A percentile compares a stretch with the other conserved stretches of the same genome.
phyloP scores from a whole-genome alignment of 176 grass and related monocot genomes.

The Carex cristatella region DNA sequence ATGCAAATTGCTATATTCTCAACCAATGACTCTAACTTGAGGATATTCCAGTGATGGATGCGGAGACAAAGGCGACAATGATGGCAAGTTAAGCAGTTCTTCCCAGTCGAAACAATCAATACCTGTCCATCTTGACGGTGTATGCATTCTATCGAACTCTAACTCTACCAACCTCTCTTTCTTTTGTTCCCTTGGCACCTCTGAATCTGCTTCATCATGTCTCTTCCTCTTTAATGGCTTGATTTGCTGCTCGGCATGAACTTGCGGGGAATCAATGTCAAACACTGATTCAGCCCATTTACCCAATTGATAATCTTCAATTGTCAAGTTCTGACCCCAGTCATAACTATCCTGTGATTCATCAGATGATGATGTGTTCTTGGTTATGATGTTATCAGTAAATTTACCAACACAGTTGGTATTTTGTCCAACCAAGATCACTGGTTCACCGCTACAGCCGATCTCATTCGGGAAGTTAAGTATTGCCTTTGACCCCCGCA shows the following conservation, averaged over 20 bases:
- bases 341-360: background rate
- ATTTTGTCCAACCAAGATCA: background rate
- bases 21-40: background rate
- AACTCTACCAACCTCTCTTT: background rate
- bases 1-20: slow-evolving; percentile 1
- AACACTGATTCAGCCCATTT: slow-evolving; percentile 4
- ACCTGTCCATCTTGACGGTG: slow-evolving; percentile 28
- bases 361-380: background rate
- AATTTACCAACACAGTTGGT: background rate
- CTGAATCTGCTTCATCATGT: background rate
- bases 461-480: slow-evolving; percentile 17
- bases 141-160: background rate
- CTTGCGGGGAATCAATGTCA: background rate
- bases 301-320: background rate
- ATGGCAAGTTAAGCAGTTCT: slow-evolving; percentile 6
- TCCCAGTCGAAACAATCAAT: slow-evolving; percentile 14
- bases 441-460: slow-evolving; percentile 11
- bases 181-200: background rate
- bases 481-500: slow-evolving; percentile 18
- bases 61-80: slow-evolving; percentile 52
- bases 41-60: slow-evolving; percentile 31
- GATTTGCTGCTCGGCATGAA: background rate
- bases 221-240: background rate
- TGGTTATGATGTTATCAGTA: background rate
- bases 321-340: background rate